phyloP scores from a whole-genome alignment of 257 asterid genomes.

The Leptodermis oblonga region DNA sequence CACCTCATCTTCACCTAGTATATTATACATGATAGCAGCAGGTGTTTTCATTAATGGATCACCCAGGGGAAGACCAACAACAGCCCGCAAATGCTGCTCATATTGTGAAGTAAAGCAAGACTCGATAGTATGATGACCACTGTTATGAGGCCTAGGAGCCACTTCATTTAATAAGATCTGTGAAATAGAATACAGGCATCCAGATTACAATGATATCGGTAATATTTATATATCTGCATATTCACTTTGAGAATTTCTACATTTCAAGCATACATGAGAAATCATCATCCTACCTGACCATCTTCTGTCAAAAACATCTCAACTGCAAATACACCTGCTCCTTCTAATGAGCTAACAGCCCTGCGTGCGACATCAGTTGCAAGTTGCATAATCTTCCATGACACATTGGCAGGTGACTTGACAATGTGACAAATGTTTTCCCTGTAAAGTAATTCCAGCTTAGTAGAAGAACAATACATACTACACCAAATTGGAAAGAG shows the following conservation, averaged over 20 bases:
- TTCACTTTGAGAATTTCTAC: neutral
- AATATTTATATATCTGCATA: neutral
- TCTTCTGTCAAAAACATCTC: slow-evolving; percentile 89
- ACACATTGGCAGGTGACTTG: slow-evolving; percentile 81
- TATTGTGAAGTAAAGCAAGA: slow-evolving; percentile 85
- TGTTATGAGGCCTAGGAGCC: slow-evolving; percentile 98
- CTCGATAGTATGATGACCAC: slow-evolving; percentile 96
- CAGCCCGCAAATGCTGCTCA: slow-evolving; percentile 96
- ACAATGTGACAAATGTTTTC: slow-evolving; percentile 94
- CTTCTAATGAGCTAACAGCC: slow-evolving; percentile 90
- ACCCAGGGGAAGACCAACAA: slow-evolving; percentile 92
- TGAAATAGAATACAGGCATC: slow-evolving; percentile 2
- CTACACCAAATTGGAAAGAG: neutral
- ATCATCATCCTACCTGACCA: slow-evolving; percentile 60
- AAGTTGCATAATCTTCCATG: slow-evolving; percentile 70
- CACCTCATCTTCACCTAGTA: slow-evolving; percentile 95
- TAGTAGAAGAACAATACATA: neutral
- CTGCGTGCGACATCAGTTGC: slow-evolving; percentile 78
- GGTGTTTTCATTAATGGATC: slow-evolving; percentile 84
- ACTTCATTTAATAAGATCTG: slow-evolving; percentile 92
- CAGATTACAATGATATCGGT: neutral
- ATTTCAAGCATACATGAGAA: neutral
- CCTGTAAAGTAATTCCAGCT: slow-evolving; percentile 31
- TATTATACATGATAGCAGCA: slow-evolving; percentile 89
- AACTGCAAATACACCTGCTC: slow-evolving; percentile 92